Conservation (phyloP, 1,139 yeast species). For the Candida sojae region DNA sequence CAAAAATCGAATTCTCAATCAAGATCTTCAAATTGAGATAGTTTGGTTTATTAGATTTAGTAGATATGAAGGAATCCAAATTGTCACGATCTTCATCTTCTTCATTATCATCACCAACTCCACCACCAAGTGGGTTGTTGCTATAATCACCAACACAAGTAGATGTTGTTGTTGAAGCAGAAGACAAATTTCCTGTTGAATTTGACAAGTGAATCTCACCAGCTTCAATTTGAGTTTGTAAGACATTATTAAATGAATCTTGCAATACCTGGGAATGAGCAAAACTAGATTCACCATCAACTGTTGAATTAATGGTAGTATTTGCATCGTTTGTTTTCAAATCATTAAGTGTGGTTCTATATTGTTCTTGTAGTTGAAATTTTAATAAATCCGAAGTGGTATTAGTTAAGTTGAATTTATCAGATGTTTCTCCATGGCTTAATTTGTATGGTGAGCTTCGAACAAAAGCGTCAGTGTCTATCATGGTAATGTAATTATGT, state of each 20-base stretch:
- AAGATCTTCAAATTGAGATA: conserved; percentile 44
- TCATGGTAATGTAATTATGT: conserved; percentile 21
- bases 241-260: conserved; percentile 37
- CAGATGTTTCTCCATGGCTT: conserved; percentile 28
- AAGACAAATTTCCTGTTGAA: conserved; percentile 3
- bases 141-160: conserved; percentile 3
- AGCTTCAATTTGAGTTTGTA: conserved; percentile 35
- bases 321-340: conserved; percentile 15
- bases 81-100: conserved; percentile 17
- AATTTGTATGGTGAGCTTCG: conserved; percentile 42
- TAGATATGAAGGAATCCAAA: conserved; percentile 20
- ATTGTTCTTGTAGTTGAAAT: conserved; percentile 48
- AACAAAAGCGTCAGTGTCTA: conserved; percentile 35
- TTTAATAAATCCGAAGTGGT: conserved; percentile 47
- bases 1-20: conserved; percentile 48
- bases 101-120: conserved; percentile 10
- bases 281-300: not conserved
- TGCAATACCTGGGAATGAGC: conserved; percentile 22
- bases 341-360: conserved; percentile 30
- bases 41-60: conserved; percentile 23
- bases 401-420: conserved; percentile 30
- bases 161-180: conserved; percentile 1
- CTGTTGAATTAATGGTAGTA: not conserved
- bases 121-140: conserved; percentile 5
- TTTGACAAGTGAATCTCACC: conserved; percentile 25